Base-by-base conservation (phyloP, 306 rosid species). In the Cucurbita pepo region DNA sequence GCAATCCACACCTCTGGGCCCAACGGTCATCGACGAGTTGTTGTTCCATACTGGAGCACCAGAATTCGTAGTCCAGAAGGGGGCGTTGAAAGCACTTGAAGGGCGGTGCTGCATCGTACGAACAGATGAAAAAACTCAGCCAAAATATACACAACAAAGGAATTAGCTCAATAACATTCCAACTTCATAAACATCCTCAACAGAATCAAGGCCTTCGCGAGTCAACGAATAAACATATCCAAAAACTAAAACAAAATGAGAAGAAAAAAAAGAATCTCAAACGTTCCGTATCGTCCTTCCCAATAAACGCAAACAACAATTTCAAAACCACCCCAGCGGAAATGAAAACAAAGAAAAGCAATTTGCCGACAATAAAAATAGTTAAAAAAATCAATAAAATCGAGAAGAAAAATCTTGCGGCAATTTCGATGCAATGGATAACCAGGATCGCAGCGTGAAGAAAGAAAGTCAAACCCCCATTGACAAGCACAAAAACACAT, bases 1-100 rank as follows among this genome's bases (percentile, higher is more conserved):
- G 25, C 22, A 66, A 66, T 43, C 7, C 72, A 3, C 67, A 86
- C 93, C 93, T 80, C 93, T 85, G 67, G 85, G 9, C 76, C 93
- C 93, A 75, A 86, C 82, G 4, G 93, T 84, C 54, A 86, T 37
- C 40, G 88, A 82, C 4, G 80, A 63, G 78, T 88, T 84, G 11
- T 88, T 84, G 81, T 88, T 88, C 87, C 90, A 88, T 21, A 86
- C 86, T 10, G 93, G 93, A 56, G 93, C 90, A 76, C 93, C 93
- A 4, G 88, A 77, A 72, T 88, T 86, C 0, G 93, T 88, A 44
- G 93, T 86, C 87, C 88, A 86, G 84, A 88, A 88, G 7, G 87
- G 88, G 51, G 88, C 69, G 41, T 88, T 88, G 84, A 25, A 77
- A 14, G 79, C 86, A 80, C 93, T 88, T 19, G 93, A 86, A 69